Percentiles rank a stretch among this genome's conserved stretches.
Evolutionary conservation across 2,329 filamentous ascomycete genomes (phyloP).

Genomic region (Fusarium sarcochroum): DNA sequence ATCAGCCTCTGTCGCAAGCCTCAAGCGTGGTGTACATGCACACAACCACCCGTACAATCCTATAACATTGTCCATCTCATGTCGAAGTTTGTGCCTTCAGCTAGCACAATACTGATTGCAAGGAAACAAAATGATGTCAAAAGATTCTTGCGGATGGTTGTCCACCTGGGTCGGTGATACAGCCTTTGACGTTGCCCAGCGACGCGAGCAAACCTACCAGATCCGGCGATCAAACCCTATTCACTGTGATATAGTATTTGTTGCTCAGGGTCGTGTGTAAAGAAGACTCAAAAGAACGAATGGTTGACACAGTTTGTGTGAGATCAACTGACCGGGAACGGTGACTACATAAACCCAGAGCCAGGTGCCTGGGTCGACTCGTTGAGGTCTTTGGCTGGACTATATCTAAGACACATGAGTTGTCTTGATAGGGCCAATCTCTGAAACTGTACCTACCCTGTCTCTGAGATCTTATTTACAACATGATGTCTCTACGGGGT

Average conservation of each 20-base stretch:
- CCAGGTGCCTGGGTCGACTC: slow-evolving; percentile 13
- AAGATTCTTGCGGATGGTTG: neutral
- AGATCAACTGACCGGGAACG: slow-evolving; percentile 4
- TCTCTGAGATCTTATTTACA: neutral
- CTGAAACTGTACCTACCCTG: neutral
- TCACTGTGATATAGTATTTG: neutral
- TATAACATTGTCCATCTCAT: neutral
- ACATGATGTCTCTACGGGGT: neutral
- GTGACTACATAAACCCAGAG: slow-evolving; percentile 37
- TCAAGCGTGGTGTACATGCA: neutral
- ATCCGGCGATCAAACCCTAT: slow-evolving; percentile 11
- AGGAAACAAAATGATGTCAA: neutral
- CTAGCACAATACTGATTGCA: neutral
- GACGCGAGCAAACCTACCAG: slow-evolving; percentile 4
- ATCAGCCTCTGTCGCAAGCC: neutral
- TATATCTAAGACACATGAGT: neutral
- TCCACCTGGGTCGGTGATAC: slow-evolving; percentile 15
- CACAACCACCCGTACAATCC: neutral
- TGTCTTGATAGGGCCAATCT: neutral
- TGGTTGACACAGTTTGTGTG: slow-evolving; percentile 4
- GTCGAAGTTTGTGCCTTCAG: neutral
- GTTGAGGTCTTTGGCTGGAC: neutral
- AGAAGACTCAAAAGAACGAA: neutral
- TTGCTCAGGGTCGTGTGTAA: slow-evolving; percentile 14
- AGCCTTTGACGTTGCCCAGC: slow-evolving; percentile 17